Conservation (phyloP, 441 rosid species). For the Jatropha multifida region DNA sequence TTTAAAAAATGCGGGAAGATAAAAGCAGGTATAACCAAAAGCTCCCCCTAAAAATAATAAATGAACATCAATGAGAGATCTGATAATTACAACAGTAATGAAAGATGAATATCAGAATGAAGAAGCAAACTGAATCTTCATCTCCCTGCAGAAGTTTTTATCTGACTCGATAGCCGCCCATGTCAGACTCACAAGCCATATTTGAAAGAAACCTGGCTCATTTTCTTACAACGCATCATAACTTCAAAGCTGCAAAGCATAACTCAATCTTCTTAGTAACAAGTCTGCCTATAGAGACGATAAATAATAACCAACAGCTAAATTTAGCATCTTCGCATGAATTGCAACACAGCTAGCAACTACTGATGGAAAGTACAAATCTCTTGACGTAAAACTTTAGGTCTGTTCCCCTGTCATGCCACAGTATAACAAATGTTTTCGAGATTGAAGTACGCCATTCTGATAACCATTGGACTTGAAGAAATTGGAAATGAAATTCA, state of each 20-base stretch:
- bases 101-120: conserved; percentile 12
- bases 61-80: background rate
- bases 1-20: conserved; percentile 10
- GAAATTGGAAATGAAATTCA: background rate
- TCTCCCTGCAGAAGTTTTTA: background rate
- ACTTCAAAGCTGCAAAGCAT: conserved; percentile 22
- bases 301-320: background rate
- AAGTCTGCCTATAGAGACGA: background rate
- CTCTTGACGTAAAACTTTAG: background rate
- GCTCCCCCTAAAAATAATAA: conserved; percentile 1
- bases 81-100: conserved; percentile 28
- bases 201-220: conserved; percentile 1
- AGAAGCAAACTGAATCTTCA: background rate
- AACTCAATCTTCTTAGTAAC: conserved; percentile 1
- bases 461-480: background rate
- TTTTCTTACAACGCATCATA: background rate
- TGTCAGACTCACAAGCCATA: background rate
- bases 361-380: background rate
- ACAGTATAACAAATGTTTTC: background rate
- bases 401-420: background rate
- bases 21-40: background rate
- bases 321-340: background rate
- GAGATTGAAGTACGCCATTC: background rate
- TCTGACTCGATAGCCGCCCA: background rate
- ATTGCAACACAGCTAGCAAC: background rate